Evolutionary conservation across 306 rosid genomes (phyloP), one percentile per base, ranked within the genome.

Genomic region (Medicago truncatula): DNA sequence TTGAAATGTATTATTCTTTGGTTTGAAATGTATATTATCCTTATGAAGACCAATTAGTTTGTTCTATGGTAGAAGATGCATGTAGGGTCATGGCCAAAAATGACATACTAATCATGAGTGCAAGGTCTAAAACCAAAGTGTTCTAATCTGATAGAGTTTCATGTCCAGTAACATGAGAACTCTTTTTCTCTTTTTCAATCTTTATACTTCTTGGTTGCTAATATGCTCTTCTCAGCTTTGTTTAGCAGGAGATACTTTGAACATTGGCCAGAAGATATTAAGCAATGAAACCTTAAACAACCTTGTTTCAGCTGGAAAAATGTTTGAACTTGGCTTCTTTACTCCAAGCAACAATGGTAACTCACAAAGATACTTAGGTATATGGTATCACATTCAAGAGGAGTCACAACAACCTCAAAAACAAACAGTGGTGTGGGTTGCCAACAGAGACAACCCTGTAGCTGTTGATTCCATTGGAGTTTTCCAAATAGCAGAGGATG

Each of bases 321-420:
- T 1, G 31, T 87, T 85, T 53, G 59, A 75, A 47, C 74, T 85
- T 9, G 87, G 89, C 16, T 83, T 87, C 61, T 87, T 80, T 75
- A 18, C 83, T 71, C 83, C 84, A 9, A 9, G 6, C n/a, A 15
- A 3, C n/a, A 0, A 36, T 1, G 73, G 62, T 39, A 21, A 38
- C 40, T 9, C 12, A 4, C 23, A 4, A 28, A 80, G 72, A 38
- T 87, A 87, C 76, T 61, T 85, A 0, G 91, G 88, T 3, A 87
- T 85, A 61, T 78, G 84, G 87, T 85, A 68, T n/a, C 4, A 41
- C 49, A 3, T 1, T 0, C 1, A 31, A 1, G 23, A 74, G 2
- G 3, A 0, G 5, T 62, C 38, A 41, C 20, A 53, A 3, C 12
- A 53, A 54, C 13, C 60, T 17, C 60, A 43, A 17, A 54, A 67